A percentile compares a stretch with the other conserved stretches of the same genome.
These are phyloP conservation scores for Tuber melanosporum DNA, from an alignment of 495 filamentous ascomycete species.

Conservation along the genomic window DNA sequence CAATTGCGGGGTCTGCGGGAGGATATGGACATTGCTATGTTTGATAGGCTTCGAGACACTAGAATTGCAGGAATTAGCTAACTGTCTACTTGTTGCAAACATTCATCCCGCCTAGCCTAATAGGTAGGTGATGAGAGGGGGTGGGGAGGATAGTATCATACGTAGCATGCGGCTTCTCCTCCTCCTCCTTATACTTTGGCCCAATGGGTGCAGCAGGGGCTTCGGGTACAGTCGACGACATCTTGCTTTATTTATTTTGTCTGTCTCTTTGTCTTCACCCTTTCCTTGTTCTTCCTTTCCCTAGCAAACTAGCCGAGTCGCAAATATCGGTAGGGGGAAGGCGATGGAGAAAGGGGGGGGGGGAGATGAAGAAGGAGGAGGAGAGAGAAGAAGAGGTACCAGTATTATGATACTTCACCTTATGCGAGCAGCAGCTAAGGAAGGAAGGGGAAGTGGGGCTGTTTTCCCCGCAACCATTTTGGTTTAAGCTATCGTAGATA, in stretches of 20 bases:
- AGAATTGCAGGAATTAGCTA: slow-evolving; percentile 6
- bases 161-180: slow-evolving; percentile 65
- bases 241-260: slow-evolving; percentile 14
- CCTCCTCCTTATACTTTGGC: slow-evolving; percentile 57
- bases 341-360: not conserved
- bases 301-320: slow-evolving; percentile 16
- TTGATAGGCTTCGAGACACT: slow-evolving; percentile 81
- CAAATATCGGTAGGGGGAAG: not conserved
- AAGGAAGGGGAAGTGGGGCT: not conserved
- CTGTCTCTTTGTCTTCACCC: slow-evolving; percentile 11
- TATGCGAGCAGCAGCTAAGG: not conserved
- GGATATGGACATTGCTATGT: slow-evolving; percentile 79
- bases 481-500: not conserved
- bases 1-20: slow-evolving; percentile 90
- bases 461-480: not conserved
- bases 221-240: slow-evolving; percentile 30
- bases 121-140: not conserved
- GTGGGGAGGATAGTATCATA: slow-evolving; percentile 21
- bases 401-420: no score
- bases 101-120: not conserved
- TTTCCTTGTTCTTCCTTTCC: slow-evolving; percentile 10
- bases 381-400: not conserved
- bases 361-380: slow-evolving; percentile 16
- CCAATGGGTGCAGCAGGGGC: slow-evolving; percentile 47
- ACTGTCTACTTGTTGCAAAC: not conserved